Base-by-base conservation (phyloP, 768 basidiomycete species). In the Psilocybe azurescens region DNA sequence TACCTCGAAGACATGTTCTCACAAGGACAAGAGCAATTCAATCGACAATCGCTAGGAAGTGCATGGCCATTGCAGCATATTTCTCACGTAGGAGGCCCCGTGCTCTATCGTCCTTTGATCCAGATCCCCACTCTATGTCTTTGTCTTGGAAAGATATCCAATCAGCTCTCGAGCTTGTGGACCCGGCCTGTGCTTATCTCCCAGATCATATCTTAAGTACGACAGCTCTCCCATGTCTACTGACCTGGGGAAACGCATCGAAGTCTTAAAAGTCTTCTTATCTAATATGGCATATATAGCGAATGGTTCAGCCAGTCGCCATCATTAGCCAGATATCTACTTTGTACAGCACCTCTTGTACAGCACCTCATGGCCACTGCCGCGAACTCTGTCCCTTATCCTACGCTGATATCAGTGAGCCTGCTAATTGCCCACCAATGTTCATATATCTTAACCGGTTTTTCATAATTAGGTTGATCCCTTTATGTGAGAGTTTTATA, bases 331-430 rank as follows among this genome's bases (percentile, higher is more conserved):
- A 20, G 20, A 20, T 20, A 20, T 20, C 20, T 20, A 20, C 20
- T 20, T 20, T 20, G n/a, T 20, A 51, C 24, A 20, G 5, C 38
- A 38, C 38, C 38, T 38, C 38, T 20, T 38, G 38, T 8, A 38
- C 13, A 49, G 7, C 16, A 49, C 48, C 55, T 14, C 46, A 89
- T 88, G 85, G 87, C 88, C 16, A 89, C 87, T 44, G 73, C 74
- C 68, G 84, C 82, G 48, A 89, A 89, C 70, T 89, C 87, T 54
- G 77, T 84, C 16, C 72, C 85, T 7, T 82, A 87, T 67, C 86
- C 85, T 9, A 89, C 84, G 28, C 64, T 89, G 38, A 78, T 90
- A 58, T 72, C 83, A 73, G 87, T 87, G 62, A 63, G 76, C 46
- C 14, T 11, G 6, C 4, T n/a, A 28, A 20, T 18, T 8, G 47